phyloP scores from a whole-genome alignment of 2,329 filamentous ascomycete genomes.

The Aphanocladium album region DNA sequence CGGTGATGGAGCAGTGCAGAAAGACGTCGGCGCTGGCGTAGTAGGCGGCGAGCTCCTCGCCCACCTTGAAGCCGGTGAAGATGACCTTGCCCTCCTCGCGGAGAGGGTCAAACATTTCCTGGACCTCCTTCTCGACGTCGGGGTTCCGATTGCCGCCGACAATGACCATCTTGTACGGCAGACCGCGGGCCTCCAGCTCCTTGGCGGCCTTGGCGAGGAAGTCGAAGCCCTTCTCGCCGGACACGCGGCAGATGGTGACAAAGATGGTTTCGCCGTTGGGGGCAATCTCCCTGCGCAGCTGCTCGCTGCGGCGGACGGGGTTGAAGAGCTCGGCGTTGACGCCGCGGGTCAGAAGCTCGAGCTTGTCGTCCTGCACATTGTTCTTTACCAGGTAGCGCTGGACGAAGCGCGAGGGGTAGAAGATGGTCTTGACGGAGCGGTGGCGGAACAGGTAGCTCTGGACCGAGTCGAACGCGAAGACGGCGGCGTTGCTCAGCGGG shows the following conservation, averaged over 20 bases:
- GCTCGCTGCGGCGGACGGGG: constrained; percentile 46
- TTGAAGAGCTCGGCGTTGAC: constrained; percentile 61
- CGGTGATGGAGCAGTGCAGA: constrained; percentile 65
- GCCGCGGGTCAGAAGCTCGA: constrained; percentile 58
- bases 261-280: constrained; percentile 60
- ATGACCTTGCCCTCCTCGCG: constrained; percentile 46
- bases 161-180: constrained; percentile 60
- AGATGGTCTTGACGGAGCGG: constrained; percentile 57
- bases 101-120: constrained; percentile 52
- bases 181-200: constrained; percentile 48
- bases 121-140: constrained; percentile 56
- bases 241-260: constrained; percentile 61
- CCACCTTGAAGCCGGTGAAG: constrained; percentile 63
- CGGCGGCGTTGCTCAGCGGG: constrained; percentile 56
- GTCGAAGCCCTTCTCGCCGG: constrained; percentile 66
- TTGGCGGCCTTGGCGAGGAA: constrained; percentile 56
- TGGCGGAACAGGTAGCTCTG: constrained; percentile 64
- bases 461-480: constrained; percentile 56
- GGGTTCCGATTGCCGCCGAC: constrained; percentile 64
- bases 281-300: constrained; percentile 49
- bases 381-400: constrained; percentile 54
- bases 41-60: constrained; percentile 55
- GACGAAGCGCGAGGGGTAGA: constrained; percentile 63
- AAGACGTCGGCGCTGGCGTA: constrained; percentile 68
- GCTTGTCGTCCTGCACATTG: constrained; percentile 50